Base-by-base conservation (phyloP, 2,329 filamentous ascomycete species). In the Aspergillus alliaceus region DNA sequence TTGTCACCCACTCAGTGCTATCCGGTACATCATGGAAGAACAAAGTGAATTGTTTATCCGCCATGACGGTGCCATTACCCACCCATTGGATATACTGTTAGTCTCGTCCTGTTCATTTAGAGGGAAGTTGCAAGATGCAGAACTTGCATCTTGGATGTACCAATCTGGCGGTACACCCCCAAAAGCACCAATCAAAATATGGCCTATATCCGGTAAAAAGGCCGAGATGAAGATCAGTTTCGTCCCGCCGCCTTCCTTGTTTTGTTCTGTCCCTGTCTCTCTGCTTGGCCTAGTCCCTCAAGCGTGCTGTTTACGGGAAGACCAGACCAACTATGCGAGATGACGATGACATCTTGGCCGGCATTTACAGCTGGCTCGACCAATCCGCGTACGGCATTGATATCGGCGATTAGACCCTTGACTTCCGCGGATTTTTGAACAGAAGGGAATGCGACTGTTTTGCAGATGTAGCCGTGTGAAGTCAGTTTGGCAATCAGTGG, bases 271-370 rank as follows among this genome's bases (percentile, higher is more conserved):
- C n/a, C n/a, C n/a, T 69, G 57, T 8, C 71, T 64, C 15, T 70
- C 66, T 3, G 58, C 35, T 40, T 69, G 70, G 29, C 66, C 68
- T 24, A 77, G 66, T 1, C 70, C 72, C 11, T 69, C 61, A 1
- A 74, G 57, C 2, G 69, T 68, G 56, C 72, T 72, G 60, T 65
- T 75, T 15, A 73, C 73, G 0, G 72, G 72, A 9, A 75, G 54
- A 2, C 72, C 71, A 4, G 72, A 66, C 69, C 74, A 75, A 57
- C 73, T 75, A 63, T 75, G 73, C 25, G 64, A 61, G 6, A 75
- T 51, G 4, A 75, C 44, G 15, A 74, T 58, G 6, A 75, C 63
- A 6, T 73, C 65, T 18, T 62, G 59, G 0, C 75, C 74, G 1
- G 66, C 61, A 1, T 66, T 56, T 4, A 61, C 63, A 11, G 69